Percentiles rank a stretch among this genome's conserved stretches.
phyloP scores from a whole-genome alignment of 1,284 basidiomycete genomes.

The Inonotus hispidus region DNA sequence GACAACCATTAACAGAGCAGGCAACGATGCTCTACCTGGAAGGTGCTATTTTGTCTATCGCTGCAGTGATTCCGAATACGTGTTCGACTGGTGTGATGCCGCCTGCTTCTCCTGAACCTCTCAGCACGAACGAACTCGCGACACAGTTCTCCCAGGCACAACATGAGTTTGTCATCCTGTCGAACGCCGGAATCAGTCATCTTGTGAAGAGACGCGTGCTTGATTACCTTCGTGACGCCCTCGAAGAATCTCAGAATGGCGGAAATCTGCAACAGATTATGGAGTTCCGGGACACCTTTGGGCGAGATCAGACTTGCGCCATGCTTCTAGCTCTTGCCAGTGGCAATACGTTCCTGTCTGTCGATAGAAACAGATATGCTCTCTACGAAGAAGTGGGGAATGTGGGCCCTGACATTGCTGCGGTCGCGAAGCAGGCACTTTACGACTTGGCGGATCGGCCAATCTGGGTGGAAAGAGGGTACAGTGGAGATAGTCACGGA shows the following conservation, averaged over 20 bases:
- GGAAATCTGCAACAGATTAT: conserved; percentile 64
- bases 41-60: conserved; percentile 81
- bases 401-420: conserved; percentile 55
- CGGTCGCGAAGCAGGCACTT: conserved; percentile 72
- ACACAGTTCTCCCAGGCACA: conserved; percentile 71
- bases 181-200: conserved; percentile 80
- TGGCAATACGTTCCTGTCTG: conserved; percentile 67
- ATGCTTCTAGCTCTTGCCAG: conserved; percentile 82
- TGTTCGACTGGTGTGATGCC: conserved; percentile 22
- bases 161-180: conserved; percentile 80
- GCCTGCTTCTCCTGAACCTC: conserved; percentile 37
- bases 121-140: conserved; percentile 72
- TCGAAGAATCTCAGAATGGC: conserved; percentile 67
- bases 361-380: conserved; percentile 34
- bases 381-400: conserved; percentile 44
- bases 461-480: conserved; percentile 68
- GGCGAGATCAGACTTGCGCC: conserved; percentile 84
- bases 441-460: conserved; percentile 82
- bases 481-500: conserved; percentile 64
- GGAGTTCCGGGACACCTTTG: conserved; percentile 78
- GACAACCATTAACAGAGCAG: conserved; percentile 68
- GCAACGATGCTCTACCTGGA: conserved; percentile 72
- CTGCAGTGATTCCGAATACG: conserved; percentile 39
- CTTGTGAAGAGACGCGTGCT: conserved; percentile 80
- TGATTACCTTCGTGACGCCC: conserved; percentile 72